Percentiles rank a stretch among this genome's conserved stretches.
Evolutionary conservation across 305 asterid genomes (phyloP).

Genomic region (Fraxinus paxiana): DNA sequence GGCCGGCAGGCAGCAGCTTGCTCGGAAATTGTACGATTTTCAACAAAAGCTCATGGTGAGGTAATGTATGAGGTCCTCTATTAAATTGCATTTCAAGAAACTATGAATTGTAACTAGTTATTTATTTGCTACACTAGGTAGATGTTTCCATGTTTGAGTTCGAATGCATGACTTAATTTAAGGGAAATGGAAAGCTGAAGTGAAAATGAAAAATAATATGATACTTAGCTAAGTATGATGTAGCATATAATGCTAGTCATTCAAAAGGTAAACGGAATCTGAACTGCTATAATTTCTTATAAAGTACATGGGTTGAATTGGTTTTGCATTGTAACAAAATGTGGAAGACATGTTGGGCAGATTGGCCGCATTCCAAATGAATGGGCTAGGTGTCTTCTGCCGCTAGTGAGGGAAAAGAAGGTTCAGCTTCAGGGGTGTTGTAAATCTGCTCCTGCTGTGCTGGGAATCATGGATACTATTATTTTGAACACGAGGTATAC

Average conservation of each 20-base stretch:
- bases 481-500: slow-evolving; percentile 62
- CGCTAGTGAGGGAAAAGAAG: slow-evolving; percentile 83
- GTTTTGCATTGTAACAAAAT: neutral
- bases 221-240: neutral
- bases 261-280: neutral
- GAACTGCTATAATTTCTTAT: neutral
- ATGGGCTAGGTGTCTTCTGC: slow-evolving; percentile 90
- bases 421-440: slow-evolving; percentile 60
- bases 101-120: slow-evolving; percentile 1
- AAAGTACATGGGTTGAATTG: neutral
- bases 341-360: slow-evolving; percentile 34
- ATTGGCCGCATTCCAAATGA: slow-evolving; percentile 97
- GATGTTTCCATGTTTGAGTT: slow-evolving; percentile 2
- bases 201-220: neutral
- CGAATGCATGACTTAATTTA: slow-evolving; percentile 3
- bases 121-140: neutral
- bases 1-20: slow-evolving; percentile 61
- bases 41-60: slow-evolving; percentile 72
- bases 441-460: slow-evolving; percentile 71
- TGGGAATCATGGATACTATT: slow-evolving; percentile 84
- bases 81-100: slow-evolving; percentile 1
- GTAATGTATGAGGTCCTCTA: slow-evolving; percentile 32
- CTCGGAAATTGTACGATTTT: slow-evolving; percentile 88
- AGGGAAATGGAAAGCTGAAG: neutral
- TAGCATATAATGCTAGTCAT: neutral